Conservation (phyloP, 148 eudicot species). For the Nepenthes gracilis region DNA sequence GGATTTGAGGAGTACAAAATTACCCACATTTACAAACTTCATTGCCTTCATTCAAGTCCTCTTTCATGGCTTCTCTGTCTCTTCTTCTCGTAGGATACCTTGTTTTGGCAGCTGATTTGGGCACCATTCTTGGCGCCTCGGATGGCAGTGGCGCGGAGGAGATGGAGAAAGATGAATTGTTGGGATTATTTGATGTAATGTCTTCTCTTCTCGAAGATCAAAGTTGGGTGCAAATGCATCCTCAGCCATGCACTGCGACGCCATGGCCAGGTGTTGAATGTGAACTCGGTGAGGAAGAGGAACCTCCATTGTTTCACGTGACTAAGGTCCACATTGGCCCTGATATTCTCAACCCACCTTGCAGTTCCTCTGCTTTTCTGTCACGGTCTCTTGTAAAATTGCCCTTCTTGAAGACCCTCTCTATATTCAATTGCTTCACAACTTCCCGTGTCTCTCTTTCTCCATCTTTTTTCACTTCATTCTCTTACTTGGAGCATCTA, state of each 20-base stretch:
- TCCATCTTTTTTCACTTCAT: not conserved
- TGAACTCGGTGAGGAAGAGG: constrained; percentile 16
- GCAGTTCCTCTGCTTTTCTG: constrained; percentile 22
- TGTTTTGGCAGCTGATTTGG: constrained; percentile 11
- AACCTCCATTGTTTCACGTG: constrained; percentile 28
- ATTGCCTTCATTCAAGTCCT: no score
- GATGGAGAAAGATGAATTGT: constrained; percentile 30
- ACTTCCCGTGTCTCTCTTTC: constrained; percentile 15
- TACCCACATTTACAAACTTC: no score
- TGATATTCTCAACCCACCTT: constrained; percentile 37
- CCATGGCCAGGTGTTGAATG: constrained; percentile 57
- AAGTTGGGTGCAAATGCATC: constrained; percentile 33
- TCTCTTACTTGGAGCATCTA: constrained; percentile 24
- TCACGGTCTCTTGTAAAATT: constrained; percentile 24
- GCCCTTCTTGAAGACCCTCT: constrained; percentile 36
- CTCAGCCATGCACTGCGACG: constrained; percentile 38
- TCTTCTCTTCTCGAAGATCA: constrained; percentile 39
- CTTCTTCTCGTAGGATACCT: constrained; percentile 11
- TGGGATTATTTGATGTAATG: constrained; percentile 37
- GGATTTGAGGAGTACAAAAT: no score
- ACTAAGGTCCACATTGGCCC: constrained; percentile 37
- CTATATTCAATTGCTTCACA: constrained; percentile 35
- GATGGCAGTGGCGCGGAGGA: constrained; percentile 1
- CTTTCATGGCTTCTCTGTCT: not conserved
- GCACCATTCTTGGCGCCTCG: constrained; percentile 5